Conservation (phyloP, 805 yeast species). For the Metschnikowia cubensis region DNA sequence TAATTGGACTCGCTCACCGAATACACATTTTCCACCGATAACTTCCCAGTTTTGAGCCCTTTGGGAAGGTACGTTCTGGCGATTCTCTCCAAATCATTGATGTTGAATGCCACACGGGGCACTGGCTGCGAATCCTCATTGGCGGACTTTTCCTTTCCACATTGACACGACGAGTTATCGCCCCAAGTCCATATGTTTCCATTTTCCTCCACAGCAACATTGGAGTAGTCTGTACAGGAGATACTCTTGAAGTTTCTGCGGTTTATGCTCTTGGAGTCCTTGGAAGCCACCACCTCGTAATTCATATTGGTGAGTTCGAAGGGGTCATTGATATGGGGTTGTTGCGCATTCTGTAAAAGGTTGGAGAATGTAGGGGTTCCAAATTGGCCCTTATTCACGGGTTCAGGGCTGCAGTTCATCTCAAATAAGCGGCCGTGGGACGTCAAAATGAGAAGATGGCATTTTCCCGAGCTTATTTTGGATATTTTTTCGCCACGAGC, state of each 20-base stretch:
- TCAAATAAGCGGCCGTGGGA: constrained; percentile 58
- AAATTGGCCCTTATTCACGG: constrained; percentile 66
- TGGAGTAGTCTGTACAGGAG: constrained; percentile 72
- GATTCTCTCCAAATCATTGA: constrained; percentile 35
- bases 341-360: constrained; percentile 49
- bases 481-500: constrained; percentile 35
- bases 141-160: constrained; percentile 65
- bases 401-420: constrained; percentile 43
- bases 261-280: constrained; percentile 21
- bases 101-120: constrained; percentile 47
- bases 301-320: constrained; percentile 56
- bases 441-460: constrained; percentile 65
- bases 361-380: constrained; percentile 76
- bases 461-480: constrained; percentile 56
- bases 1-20: constrained; percentile 64
- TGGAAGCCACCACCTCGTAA: constrained; percentile 31
- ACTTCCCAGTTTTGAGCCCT: constrained; percentile 6
- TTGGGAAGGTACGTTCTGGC: constrained; percentile 14
- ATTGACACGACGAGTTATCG: constrained; percentile 76
- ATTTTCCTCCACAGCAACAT: constrained; percentile 61
- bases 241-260: constrained; percentile 52
- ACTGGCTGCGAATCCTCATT: constrained; percentile 65
- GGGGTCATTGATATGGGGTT: constrained; percentile 24
- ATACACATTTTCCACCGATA: constrained; percentile 44
- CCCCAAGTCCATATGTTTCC: constrained; percentile 87